Conservation (phyloP, 306 rosid species). For the Dalbergia cochinchinensis region DNA sequence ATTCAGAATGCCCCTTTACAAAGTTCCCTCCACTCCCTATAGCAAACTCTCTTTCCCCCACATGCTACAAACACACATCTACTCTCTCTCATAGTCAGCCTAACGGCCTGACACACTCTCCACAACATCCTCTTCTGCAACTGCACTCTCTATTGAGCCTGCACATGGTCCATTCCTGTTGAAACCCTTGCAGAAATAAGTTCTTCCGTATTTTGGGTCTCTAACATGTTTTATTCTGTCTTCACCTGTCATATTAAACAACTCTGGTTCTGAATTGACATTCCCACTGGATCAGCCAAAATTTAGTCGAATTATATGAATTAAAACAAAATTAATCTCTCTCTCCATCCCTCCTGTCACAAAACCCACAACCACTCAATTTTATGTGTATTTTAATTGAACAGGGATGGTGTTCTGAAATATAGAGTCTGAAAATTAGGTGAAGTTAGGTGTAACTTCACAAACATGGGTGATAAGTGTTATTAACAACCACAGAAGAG, state of each 20-base stretch:
- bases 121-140: no score
- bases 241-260: not conserved
- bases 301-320: constrained; percentile 19
- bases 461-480: not conserved
- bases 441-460: constrained; percentile 10
- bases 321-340: constrained; percentile 12
- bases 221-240: not conserved
- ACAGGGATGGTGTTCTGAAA: not conserved
- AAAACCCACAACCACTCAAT: not conserved
- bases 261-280: not conserved
- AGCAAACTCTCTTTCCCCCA: no score
- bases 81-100: no score
- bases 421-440: constrained; percentile 5
- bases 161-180: no score
- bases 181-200: no score
- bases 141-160: no score
- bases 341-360: constrained; percentile 6
- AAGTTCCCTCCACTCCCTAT: no score
- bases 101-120: no score
- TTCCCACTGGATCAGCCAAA: not conserved
- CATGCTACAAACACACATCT: no score
- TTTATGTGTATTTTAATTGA: constrained; percentile 21
- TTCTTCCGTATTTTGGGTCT: no score
- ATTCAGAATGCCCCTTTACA: no score
- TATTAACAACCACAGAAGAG: not conserved